Base-by-base conservation (phyloP, 208 protist species). In the Trypanosoma cruzi region DNA sequence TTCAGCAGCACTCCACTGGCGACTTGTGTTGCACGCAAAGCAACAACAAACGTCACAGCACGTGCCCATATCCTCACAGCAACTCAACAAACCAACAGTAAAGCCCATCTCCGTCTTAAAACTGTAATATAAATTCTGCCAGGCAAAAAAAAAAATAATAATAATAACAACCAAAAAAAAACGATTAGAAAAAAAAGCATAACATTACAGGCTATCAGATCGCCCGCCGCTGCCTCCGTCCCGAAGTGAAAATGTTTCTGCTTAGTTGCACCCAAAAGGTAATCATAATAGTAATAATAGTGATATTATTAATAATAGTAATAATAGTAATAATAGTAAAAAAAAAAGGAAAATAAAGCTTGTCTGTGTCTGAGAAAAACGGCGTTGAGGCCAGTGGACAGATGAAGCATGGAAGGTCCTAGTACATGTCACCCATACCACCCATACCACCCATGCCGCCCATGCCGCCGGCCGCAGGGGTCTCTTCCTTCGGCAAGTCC, bases 1-100 rank as follows among this genome's bases (percentile, higher is more conserved):
- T 29, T 64, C 26, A 0, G 64, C 63, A 32, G 71, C 71, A 57
- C 57, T 64, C 18, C 37, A 76, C 50, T 76, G 71, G 18, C 63
- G 58, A 54, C 71, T 68, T n/a, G 53, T 52, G 31, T 76, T 76
- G 42, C 71, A 76, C 1, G 63, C 14, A 29, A 63, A 64, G 32
- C 71, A 76, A 37, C 10, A 76, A 44, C 6, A 64, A 1, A 76
- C 64, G 37, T 76, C 71, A 28, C 10, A 64, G 22, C 46, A 71
- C 8, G 28, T 52, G 16, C 53, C 29, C 32, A 7, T 34, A 52
- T 76, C 71, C 8, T 29, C 16, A 18, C 2, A 70, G 63, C 71
- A 76, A 64, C 26, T 14, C 7, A 32, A 64, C 42, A 76, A 36
- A 6, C 52, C 44, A 54, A 36, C 64, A 29, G 6, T 71, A 31